Evolutionary conservation across 345 rosid genomes (phyloP), one percentile per base, ranked within the genome.

Genomic region (Clarkia xantiana): DNA sequence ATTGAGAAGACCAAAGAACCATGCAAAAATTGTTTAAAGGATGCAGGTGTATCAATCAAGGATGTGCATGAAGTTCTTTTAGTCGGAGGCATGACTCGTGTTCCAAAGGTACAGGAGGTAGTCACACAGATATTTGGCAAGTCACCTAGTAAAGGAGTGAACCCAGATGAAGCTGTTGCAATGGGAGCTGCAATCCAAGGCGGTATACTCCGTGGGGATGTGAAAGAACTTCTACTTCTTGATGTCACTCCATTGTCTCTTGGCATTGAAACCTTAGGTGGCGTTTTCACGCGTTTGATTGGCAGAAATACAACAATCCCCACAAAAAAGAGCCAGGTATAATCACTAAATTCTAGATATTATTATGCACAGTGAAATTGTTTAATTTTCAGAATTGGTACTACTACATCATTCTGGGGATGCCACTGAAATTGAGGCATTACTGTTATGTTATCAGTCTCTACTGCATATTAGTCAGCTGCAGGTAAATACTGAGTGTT

Each of bases 81-180:
- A 11, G 70, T 69, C 42, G 74, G 74, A 14, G 73, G 73, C 25
- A 69, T 69, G 73, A 69, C 73, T 18, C 70, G 70, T 45, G 70
- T 69, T 53, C 74, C 74, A n/a, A 69, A 69, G 54, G 62, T 69
- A 23, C 74, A 69, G 51, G 63, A 69, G 22, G 50, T 64, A 14
- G 74, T 69, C 22, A 23, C 74, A 14, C 67, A 61, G 40, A 65
- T 69, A 9, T 69, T 69, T 19, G 65, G 64, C 4, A 70, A 70
- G 67, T 19, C 38, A 11, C 72, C 72, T 2, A 71, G 65, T 59
- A 58, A 58, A 53, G 67, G 62, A 25, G 71, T 70, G 18, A 69
- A 69, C 49, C 74, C 74, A 5, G 70, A 65, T 51, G 70, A 69
- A 53, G 70, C 67, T 23, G 70, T 69, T 49, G 64, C 74, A 2